Evolutionary conservation across 305 asterid species (phyloP).

Genomic region (Lippia alba): DNA sequence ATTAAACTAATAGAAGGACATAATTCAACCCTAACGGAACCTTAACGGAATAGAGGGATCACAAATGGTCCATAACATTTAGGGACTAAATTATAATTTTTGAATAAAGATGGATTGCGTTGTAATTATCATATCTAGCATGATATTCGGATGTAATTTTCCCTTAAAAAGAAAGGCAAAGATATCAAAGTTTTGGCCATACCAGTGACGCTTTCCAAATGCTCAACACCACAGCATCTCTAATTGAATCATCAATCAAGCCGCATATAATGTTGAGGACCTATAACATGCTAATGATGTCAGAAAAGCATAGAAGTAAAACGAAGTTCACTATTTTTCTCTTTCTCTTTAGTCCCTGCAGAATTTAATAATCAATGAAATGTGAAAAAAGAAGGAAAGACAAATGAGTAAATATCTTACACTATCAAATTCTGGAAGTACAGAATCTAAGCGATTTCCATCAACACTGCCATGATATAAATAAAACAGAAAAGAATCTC

Average conservation of each 20-base stretch:
- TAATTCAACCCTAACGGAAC: too few species aligned
- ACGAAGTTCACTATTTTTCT: background rate
- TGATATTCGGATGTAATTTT: too few species aligned
- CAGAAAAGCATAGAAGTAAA: slow-evolving; percentile 25
- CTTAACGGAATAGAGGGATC: too few species aligned
- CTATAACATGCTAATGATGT: slow-evolving; percentile 50
- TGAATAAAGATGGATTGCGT: too few species aligned
- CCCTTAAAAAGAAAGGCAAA: slow-evolving; percentile 11
- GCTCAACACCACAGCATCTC: slow-evolving; percentile 85
- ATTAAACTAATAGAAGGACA: too few species aligned
- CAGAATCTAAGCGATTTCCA: slow-evolving; percentile 76
- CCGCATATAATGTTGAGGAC: slow-evolving; percentile 76
- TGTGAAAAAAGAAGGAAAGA: background rate
- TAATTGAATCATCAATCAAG: slow-evolving; percentile 73
- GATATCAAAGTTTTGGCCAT: slow-evolving; percentile 37
- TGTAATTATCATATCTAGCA: too few species aligned
- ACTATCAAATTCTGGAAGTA: slow-evolving; percentile 75
- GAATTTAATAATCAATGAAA: background rate
- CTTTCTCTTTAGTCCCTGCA: slow-evolving; percentile 6
- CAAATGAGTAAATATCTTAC: slow-evolving; percentile 50
- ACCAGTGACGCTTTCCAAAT: slow-evolving; percentile 89
- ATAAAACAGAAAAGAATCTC: slow-evolving; percentile 71
- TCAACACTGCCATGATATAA: slow-evolving; percentile 80
- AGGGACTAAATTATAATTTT: too few species aligned
- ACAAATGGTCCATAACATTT: too few species aligned